Percentiles rank a stretch among this genome's conserved stretches.
Conservation (phyloP, 164 flowering plant genomes). For the Stephania cephalantha region DNA sequence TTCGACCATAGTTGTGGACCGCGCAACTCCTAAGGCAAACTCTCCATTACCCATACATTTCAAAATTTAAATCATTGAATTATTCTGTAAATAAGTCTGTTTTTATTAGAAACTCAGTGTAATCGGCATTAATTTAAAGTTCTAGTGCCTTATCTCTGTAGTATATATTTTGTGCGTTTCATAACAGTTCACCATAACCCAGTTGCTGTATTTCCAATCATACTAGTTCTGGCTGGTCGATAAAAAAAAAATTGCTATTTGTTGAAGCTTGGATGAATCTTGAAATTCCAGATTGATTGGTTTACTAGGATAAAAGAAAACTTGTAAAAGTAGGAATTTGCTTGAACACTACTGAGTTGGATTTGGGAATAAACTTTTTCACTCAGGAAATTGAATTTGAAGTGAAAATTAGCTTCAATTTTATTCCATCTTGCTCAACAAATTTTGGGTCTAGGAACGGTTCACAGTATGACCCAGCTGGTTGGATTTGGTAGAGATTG, state of each 20-base stretch:
- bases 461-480: background rate
- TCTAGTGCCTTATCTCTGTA: background rate
- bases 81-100: background rate
- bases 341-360: background rate
- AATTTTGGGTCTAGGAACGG: background rate
- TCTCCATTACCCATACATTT: slow-evolving; percentile 4
- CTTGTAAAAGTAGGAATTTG: background rate
- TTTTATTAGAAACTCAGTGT: background rate
- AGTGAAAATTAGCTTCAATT: background rate
- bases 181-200: background rate
- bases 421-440: background rate
- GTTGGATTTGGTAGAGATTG: background rate
- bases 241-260: background rate
- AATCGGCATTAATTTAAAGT: background rate
- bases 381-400: background rate
- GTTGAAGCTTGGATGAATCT: background rate
- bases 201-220: background rate
- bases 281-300: background rate
- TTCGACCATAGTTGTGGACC: slow-evolving; percentile 81
- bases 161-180: background rate
- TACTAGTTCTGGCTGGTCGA: background rate
- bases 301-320: background rate
- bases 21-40: slow-evolving; percentile 95
- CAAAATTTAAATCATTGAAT: background rate
- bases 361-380: background rate